Conservation (phyloP, 2,329 filamentous ascomycete species). For the Fusarium xylarioides region DNA sequence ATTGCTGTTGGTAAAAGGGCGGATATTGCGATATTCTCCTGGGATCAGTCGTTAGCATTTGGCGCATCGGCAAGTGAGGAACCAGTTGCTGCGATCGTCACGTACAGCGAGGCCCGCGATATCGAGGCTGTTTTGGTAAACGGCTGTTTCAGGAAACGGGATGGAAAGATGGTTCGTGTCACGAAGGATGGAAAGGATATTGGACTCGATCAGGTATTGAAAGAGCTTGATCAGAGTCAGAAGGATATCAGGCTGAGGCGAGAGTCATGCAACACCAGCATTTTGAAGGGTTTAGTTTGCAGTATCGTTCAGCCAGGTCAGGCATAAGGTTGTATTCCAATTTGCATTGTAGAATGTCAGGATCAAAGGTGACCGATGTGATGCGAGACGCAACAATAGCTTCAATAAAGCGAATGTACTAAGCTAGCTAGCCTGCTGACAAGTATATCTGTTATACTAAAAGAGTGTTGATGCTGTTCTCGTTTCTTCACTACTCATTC, state of each 20-base stretch:
- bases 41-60: not conserved
- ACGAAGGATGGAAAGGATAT: not conserved
- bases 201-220: not conserved
- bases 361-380: accelerated
- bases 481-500: accelerated
- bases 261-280: not conserved
- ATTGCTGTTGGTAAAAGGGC: not conserved
- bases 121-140: not conserved
- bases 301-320: not conserved
- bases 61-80: not conserved
- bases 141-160: not conserved
- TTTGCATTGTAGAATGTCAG: not conserved
- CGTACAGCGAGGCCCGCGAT: not conserved
- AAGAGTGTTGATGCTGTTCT: too few relatives aligned
- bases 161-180: not conserved
- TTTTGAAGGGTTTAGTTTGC: not conserved
- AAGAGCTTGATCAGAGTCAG: not conserved
- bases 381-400: accelerated
- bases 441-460: accelerated
- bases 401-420: not conserved
- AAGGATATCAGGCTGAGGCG: not conserved
- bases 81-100: not conserved
- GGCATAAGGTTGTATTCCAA: not conserved
- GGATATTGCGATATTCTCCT: not conserved
- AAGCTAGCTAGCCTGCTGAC: accelerated